Percentiles rank a stretch among this genome's conserved stretches.
phyloP scores from a whole-genome alignment of 331 rosid genomes.

The Prunus yedoensis region DNA sequence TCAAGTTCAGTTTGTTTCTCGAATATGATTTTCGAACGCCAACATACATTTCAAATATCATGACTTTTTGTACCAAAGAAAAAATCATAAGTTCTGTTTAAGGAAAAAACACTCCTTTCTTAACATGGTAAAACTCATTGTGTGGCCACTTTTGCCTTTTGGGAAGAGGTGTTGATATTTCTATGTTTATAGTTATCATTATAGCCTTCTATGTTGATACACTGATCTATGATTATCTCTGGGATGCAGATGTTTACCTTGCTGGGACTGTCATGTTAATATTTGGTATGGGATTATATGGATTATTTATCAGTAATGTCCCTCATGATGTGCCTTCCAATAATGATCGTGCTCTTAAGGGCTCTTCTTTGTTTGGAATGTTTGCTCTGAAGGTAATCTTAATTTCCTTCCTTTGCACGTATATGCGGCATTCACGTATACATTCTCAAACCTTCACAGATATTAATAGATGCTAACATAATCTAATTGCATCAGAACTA shows the following conservation, averaged over 20 bases:
- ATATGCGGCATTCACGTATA: background rate
- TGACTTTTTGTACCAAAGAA: background rate
- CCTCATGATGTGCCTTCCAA: slow-evolving; percentile 50
- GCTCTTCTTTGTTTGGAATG: slow-evolving; percentile 95
- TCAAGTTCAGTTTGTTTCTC: background rate
- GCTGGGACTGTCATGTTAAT: slow-evolving; percentile 98
- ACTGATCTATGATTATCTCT: slow-evolving; percentile 20
- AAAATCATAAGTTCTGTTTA: background rate
- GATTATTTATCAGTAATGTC: slow-evolving; percentile 82
- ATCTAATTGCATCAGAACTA: background rate
- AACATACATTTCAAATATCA: background rate
- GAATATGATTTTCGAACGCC: slow-evolving; percentile 1
- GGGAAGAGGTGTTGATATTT: slow-evolving; percentile 1
- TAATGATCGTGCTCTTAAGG: slow-evolving; percentile 72
- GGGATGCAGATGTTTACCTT: slow-evolving; percentile 89
- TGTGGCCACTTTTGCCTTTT: slow-evolving; percentile 10
- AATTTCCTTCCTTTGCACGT: background rate
- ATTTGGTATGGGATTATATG: slow-evolving; percentile 97
- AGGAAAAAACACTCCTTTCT: background rate
- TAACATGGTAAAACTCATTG: background rate
- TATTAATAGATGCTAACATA: background rate
- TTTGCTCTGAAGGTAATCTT: slow-evolving; percentile 76
- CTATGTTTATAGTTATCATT: background rate
- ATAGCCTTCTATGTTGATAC: slow-evolving; percentile 6
- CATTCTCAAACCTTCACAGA: background rate